Evolutionary conservation across 73 alveolate species (phyloP), one percentile per base, ranked within the genome.

Genomic region (Blepharisma stoltei): DNA sequence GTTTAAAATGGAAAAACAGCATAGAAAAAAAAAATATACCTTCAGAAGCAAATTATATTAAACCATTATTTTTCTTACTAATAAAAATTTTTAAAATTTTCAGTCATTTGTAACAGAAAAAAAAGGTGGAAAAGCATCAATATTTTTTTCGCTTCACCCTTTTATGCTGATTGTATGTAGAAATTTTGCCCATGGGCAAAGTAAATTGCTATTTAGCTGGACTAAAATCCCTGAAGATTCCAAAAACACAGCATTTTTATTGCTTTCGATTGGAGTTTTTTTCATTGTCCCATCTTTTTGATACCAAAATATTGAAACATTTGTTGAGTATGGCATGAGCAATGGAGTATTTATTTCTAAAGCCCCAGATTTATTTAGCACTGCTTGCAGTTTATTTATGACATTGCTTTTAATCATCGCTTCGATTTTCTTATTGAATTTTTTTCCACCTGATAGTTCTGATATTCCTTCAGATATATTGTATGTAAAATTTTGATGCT

Each of bases 361-460:
- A 41, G 82, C 82, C 32, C 86, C 85, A 32, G 73, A 54, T 1
- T 37, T 14, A 48, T 54, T 55, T 73, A 81, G 78, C n/a, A 77
- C 23, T 38, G 47, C 23, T 23, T 45, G 55, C 46, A 81, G 27
- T 38, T 71, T 54, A 37, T 60, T 50, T n/a, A 20, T 49, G 6
- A 81, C 71, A 7, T 0, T 49, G 53, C 37, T 54, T 79, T 49
- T 78, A 43, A 81, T 47, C 76, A 78, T 54, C 20, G 53, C 41
- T 20, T 52, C 83, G 8, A 45, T 65, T 55, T 53, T 45, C 6
- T 20, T 21, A 44, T 54, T 54, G 43, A 21, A 44, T 77, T 46
- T 53, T 14, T 49, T 54, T 14, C 7, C 44, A 7, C 6, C 73
- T 71, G 37, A 38, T 9, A 60, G 4, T 25, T 14, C 45, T 8